phyloP scores from a whole-genome alignment of 495 filamentous ascomycete genomes.

The Penicillium paradoxum region DNA sequence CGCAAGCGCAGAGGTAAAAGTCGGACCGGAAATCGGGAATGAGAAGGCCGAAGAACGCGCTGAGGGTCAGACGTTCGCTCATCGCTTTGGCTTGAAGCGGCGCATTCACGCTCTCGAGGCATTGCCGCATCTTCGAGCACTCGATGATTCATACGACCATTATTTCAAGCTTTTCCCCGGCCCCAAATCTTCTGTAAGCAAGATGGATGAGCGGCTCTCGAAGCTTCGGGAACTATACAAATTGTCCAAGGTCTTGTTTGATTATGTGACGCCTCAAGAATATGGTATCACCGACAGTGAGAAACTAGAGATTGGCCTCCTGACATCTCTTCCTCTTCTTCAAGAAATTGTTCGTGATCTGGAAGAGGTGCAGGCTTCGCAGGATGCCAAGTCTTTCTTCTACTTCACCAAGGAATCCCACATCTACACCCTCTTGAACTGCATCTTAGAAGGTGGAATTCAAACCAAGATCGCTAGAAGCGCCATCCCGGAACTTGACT shows the following conservation, averaged over 20 bases:
- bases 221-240: slow-evolving; percentile 90
- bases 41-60: slow-evolving; percentile 32
- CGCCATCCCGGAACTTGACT: slow-evolving; percentile 94
- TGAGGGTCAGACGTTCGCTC: slow-evolving; percentile 39
- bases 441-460: slow-evolving; percentile 93
- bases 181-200: slow-evolving; percentile 69
- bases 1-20: slow-evolving; percentile 21
- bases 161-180: slow-evolving; percentile 88
- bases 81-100: slow-evolving; percentile 47
- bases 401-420: slow-evolving; percentile 99
- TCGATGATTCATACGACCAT: slow-evolving; percentile 51
- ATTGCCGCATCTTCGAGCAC: slow-evolving; percentile 40
- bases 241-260: slow-evolving; percentile 89
- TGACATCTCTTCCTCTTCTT: slow-evolving; percentile 87
- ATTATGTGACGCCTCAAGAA: slow-evolving; percentile 97
- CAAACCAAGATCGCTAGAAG: slow-evolving; percentile 86
- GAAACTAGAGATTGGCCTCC: slow-evolving; percentile 93
- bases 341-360: slow-evolving; percentile 94
- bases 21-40: slow-evolving; percentile 16
- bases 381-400: slow-evolving; percentile 90
- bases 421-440: slow-evolving; percentile 96
- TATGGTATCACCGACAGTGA: slow-evolving; percentile 92
- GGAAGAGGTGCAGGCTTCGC: slow-evolving; percentile 93
- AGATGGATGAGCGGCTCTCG: slow-evolving; percentile 76
- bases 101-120: slow-evolving; percentile 39